These are phyloP conservation scores for Lindgomyces ingoldianus DNA, from an alignment of 495 filamentous ascomycete species.

Conservation along the genomic window DNA sequence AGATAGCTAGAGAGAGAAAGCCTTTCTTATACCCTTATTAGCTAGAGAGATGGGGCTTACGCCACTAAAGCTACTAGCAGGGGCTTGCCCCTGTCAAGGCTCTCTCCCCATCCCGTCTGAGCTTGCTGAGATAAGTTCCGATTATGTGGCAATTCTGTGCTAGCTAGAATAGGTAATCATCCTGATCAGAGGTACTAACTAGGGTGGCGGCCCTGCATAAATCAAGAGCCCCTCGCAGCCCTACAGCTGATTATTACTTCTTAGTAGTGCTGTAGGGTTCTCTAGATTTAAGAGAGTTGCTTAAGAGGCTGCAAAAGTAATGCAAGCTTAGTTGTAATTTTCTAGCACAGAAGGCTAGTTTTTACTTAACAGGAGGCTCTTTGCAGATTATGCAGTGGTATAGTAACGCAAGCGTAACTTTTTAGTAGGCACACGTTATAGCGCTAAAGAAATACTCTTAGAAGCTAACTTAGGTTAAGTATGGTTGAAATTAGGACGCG, in stretches of 20 bases:
- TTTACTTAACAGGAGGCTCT: slow-evolving; percentile 19
- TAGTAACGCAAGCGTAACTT: slow-evolving; percentile 17
- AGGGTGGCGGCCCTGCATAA: slow-evolving; percentile 19
- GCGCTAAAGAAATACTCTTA: slow-evolving; percentile 19
- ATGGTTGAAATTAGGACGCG: slow-evolving; percentile 8
- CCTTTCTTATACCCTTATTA: no score
- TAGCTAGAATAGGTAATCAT: slow-evolving; percentile 28
- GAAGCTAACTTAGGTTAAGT: slow-evolving; percentile 17
- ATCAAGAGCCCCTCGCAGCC: slow-evolving; percentile 5
- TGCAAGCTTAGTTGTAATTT: slow-evolving; percentile 18
- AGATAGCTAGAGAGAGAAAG: no score
- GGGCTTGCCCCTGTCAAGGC: no score
- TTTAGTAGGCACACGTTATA: slow-evolving; percentile 19
- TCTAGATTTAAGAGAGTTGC: slow-evolving; percentile 23
- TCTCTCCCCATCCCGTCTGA: no score
- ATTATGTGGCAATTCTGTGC: slow-evolving; percentile 26
- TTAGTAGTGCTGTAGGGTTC: slow-evolving; percentile 20
- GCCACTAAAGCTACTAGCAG: no score
- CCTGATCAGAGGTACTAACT: slow-evolving; percentile 21
- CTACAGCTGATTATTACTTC: slow-evolving; percentile 25
- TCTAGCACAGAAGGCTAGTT: slow-evolving; percentile 26
- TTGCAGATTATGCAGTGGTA: slow-evolving; percentile 16
- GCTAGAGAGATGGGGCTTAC: no score
- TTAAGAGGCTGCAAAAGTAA: slow-evolving; percentile 15
- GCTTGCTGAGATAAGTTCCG: no score